Evolutionary conservation across 75 land plant genomes (phyloP), one percentile per base, ranked within the genome.

Genomic region (Picea glauca): DNA sequence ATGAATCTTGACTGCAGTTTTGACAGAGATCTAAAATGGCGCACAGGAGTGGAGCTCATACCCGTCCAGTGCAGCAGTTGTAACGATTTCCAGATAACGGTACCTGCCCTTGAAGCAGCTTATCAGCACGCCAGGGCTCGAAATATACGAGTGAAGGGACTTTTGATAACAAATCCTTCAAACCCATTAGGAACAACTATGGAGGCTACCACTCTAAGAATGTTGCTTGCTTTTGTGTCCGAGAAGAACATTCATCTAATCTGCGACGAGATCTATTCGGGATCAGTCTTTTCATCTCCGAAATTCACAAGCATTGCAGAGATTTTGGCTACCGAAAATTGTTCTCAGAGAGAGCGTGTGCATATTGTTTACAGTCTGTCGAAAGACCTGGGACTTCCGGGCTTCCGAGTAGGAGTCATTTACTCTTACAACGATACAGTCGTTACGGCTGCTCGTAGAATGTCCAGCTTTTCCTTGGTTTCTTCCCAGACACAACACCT

Each of bases 261-360:
- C 17, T 88, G 82, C 65, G 96, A 95, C 86, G 99, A 97, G 77
- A 80, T 95, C 43, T 97, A 88, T 83, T 94, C 96, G 13, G 98
- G 88, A 8, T 94, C 94, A 59, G 83, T 76, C 1, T 84, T 78
- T 83, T 40, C 43, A 40, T 40, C 43, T 1, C 70, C 76, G 2
- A 60, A 63, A 26, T 90, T 90, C 76, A 58, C 77, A n/a, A 88
- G 92, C 80, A 73, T 89, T 54, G 65, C 85, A 0, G 83, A 90
- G 77, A 50, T 88, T 12, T 5, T 86, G 31, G 81, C 64, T 17
- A 33, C 81, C 0, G 21, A 60, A 4, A 83, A 85, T 3, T 56
- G 84, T 3, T 92, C 87, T 60, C 43, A 40, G 4, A 40, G 43
- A 40, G 91, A 94, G 43, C 43, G 43, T 40, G 43, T 40, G 3